Evolutionary conservation across 164 flowering plant genomes (phyloP).

Genomic region (Euptelea pleiosperma): DNA sequence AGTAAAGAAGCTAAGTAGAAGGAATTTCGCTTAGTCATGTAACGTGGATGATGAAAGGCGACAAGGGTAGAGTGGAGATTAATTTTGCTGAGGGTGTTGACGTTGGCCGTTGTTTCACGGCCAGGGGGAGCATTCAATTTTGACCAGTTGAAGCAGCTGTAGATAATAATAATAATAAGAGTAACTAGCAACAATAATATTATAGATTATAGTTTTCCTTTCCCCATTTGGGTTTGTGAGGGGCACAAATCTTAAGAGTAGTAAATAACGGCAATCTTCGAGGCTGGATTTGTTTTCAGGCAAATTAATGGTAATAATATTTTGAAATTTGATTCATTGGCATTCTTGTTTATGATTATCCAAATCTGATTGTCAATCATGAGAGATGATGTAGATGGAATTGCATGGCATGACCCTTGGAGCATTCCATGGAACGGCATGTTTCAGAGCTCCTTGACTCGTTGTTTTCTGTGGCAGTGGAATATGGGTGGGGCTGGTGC

Average conservation of each 20-base stretch:
- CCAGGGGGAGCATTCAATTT: slow-evolving; percentile 11
- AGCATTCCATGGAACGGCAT: no score
- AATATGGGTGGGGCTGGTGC: no score
- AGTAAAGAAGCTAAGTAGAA: slow-evolving; percentile 18
- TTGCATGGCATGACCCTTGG: no score
- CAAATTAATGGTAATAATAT: background rate
- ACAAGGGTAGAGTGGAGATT: background rate
- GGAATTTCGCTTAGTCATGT: background rate
- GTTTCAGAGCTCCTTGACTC: no score
- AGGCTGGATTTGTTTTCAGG: background rate
- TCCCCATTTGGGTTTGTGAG: background rate
- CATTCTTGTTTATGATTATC: background rate
- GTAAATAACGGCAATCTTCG: background rate
- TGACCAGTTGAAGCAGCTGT: slow-evolving; percentile 5
- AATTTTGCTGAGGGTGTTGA: no score
- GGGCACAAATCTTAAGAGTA: background rate
- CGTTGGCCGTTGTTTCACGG: slow-evolving; percentile 3
- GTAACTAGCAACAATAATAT: background rate
- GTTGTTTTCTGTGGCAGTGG: no score
- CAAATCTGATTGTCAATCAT: background rate
- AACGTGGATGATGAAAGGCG: background rate
- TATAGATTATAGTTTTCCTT: slow-evolving; percentile 3
- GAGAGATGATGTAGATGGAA: background rate
- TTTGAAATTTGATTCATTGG: background rate
- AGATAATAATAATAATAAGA: slow-evolving; percentile 12